A percentile compares a stretch with the other conserved stretches of the same genome.
These are phyloP conservation scores for Pseudomonodictys pantanalensis DNA, from an alignment of 495 filamentous ascomycete species.

Conservation along the genomic window DNA sequence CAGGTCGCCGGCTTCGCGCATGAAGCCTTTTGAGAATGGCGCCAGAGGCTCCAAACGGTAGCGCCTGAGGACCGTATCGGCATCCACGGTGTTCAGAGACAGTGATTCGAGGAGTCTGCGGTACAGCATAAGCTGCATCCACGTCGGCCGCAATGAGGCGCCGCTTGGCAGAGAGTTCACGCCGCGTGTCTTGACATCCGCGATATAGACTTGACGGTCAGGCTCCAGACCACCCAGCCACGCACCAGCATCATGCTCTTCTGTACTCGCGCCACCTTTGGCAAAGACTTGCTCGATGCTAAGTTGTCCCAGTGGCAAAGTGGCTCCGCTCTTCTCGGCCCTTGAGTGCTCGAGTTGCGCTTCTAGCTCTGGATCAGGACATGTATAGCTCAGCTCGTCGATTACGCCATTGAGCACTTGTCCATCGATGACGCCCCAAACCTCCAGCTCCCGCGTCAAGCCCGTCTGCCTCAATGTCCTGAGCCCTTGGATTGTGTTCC, in stretches of 20 bases:
- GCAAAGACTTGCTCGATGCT: slow-evolving; percentile 11
- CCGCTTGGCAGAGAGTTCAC: slow-evolving; percentile 60
- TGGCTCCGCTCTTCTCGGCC: slow-evolving; percentile 3
- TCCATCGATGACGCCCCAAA: slow-evolving; percentile 88
- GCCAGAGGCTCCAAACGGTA: slow-evolving; percentile 63
- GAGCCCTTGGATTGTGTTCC: slow-evolving; percentile 89
- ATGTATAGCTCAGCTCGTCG: slow-evolving; percentile 76
- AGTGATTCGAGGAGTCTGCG: slow-evolving; percentile 78
- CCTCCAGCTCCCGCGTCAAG: slow-evolving; percentile 80
- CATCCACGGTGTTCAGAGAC: slow-evolving; percentile 66
- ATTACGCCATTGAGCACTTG: slow-evolving; percentile 85
- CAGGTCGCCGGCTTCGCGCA: slow-evolving; percentile 69
- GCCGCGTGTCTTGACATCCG: slow-evolving; percentile 82
- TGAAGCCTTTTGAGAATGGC: slow-evolving; percentile 74
- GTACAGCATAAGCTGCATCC: slow-evolving; percentile 88
- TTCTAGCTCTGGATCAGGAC: slow-evolving; percentile 69
- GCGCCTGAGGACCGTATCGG: slow-evolving; percentile 62
- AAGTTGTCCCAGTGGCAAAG: slow-evolving; percentile 10
- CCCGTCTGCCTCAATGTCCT: slow-evolving; percentile 72
- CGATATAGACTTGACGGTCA: slow-evolving; percentile 62
- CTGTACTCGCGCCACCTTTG: neutral
- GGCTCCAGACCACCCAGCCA: slow-evolving; percentile 14
- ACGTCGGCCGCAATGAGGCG: slow-evolving; percentile 68
- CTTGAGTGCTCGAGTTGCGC: slow-evolving; percentile 34
- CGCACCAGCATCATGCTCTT: neutral